These are phyloP conservation scores for Aspergillus alliaceus DNA, from an alignment of 2,329 filamentous ascomycete genomes.

Conservation along the genomic window DNA sequence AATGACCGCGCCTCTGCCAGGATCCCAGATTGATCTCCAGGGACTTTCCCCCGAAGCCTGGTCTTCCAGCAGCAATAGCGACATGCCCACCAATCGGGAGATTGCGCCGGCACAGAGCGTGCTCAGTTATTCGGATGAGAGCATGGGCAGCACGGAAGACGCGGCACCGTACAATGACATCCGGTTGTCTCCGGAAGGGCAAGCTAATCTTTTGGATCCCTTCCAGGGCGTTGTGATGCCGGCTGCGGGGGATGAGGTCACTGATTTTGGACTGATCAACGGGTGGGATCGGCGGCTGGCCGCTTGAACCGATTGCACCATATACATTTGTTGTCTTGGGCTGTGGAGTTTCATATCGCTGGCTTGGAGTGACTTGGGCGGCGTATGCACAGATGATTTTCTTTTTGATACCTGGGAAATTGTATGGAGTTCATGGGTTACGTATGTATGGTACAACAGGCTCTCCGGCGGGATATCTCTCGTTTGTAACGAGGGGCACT, in stretches of 20 bases:
- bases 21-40: slow-evolving; percentile 30
- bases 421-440: slow-evolving; percentile 6
- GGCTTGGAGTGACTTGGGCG: not conserved
- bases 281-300: slow-evolving; percentile 38
- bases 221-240: slow-evolving; percentile 41
- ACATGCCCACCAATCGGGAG: slow-evolving; percentile 30
- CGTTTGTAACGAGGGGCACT: not conserved
- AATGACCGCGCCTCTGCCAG: slow-evolving; percentile 15
- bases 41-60: slow-evolving; percentile 40
- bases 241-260: slow-evolving; percentile 31
- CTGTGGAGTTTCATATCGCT: not conserved
- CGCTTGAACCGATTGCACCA: slow-evolving; percentile 19
- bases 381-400: not conserved
- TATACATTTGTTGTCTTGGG: not conserved
- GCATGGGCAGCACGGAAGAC: slow-evolving; percentile 56
- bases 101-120: slow-evolving; percentile 53
- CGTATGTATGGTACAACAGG: not conserved
- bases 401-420: slow-evolving; percentile 7
- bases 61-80: slow-evolving; percentile 41
- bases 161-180: slow-evolving; percentile 23
- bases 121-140: slow-evolving; percentile 61
- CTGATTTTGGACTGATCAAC: slow-evolving; percentile 31
- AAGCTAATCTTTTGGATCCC: slow-evolving; percentile 32
- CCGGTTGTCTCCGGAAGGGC: slow-evolving; percentile 26
- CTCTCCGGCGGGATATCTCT: not conserved